Conservation (phyloP, 768 basidiomycete genomes). For the Boletus sp. region DNA sequence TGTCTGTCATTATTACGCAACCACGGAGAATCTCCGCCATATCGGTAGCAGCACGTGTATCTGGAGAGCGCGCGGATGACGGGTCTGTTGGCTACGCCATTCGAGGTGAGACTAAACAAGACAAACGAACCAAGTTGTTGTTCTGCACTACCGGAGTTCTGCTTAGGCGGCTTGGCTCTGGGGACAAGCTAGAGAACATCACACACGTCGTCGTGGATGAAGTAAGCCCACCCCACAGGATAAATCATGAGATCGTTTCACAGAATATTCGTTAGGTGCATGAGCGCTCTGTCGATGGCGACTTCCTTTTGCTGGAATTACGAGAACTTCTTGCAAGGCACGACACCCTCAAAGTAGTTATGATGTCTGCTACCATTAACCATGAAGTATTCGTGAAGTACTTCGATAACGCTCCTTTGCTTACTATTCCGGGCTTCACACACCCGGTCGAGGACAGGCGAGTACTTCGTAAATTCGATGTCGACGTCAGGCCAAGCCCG, state of each 20-base stretch:
- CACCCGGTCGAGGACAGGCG: slow-evolving; percentile 76
- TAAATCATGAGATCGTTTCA: neutral
- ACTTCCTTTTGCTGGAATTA: slow-evolving; percentile 83
- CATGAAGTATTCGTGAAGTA: slow-evolving; percentile 82
- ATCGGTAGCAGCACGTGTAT: slow-evolving; percentile 84
- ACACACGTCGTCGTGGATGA: slow-evolving; percentile 92
- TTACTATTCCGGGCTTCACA: slow-evolving; percentile 82
- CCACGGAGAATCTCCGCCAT: slow-evolving; percentile 88
- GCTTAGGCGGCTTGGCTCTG: slow-evolving; percentile 70
- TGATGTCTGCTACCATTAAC: slow-evolving; percentile 97
- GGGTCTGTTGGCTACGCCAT: slow-evolving; percentile 87
- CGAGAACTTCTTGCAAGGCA: slow-evolving; percentile 69
- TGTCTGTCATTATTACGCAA: slow-evolving; percentile 84
- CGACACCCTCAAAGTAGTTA: slow-evolving; percentile 67
- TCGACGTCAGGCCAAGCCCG: neutral
- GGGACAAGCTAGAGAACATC: slow-evolving; percentile 66
- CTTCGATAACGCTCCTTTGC: slow-evolving; percentile 75
- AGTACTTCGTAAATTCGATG: slow-evolving; percentile 20
- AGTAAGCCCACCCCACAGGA: slow-evolving; percentile 40
- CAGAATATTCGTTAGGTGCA: slow-evolving; percentile 58
- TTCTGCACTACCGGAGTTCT: slow-evolving; percentile 97
- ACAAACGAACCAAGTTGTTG: slow-evolving; percentile 66
- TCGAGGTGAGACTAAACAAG: slow-evolving; percentile 77
- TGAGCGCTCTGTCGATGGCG: slow-evolving; percentile 88
- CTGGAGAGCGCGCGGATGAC: slow-evolving; percentile 73